A percentile compares a stretch with the other conserved stretches of the same genome.
Conservation (phyloP, 306 rosid genomes). For the Chamaecrista fasciculata region DNA sequence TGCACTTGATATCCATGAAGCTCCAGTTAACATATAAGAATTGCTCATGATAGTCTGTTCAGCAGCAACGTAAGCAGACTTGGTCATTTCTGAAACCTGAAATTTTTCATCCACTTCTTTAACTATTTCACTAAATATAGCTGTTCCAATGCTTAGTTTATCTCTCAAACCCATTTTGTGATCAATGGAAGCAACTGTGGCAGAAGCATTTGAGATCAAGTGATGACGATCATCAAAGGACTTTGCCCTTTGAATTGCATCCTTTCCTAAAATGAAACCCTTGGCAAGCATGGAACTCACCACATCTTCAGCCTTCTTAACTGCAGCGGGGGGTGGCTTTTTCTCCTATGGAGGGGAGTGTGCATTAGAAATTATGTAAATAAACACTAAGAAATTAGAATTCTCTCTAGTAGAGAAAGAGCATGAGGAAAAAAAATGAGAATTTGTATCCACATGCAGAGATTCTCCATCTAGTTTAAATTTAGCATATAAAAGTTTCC, state of each 20-base stretch:
- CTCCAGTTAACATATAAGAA: constrained; percentile 52
- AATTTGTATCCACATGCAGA: background rate
- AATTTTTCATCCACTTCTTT: constrained; percentile 61
- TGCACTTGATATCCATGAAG: constrained; percentile 64
- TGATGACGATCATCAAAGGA: constrained; percentile 63
- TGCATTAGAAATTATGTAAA: constrained; percentile 16
- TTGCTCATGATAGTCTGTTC: constrained; percentile 73
- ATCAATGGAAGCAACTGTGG: constrained; percentile 58
- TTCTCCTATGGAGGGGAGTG: constrained; percentile 39
- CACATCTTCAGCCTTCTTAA: constrained; percentile 65
- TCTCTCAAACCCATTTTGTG: constrained; percentile 55
- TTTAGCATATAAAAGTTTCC: background rate
- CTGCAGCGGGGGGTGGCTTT: constrained; percentile 41
- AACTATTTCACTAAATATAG: constrained; percentile 57
- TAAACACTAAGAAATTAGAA: background rate
- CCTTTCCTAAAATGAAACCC: constrained; percentile 74
- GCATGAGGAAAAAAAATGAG: background rate
- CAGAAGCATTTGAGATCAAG: constrained; percentile 59
- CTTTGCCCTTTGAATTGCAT: constrained; percentile 64
- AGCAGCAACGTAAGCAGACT: constrained; percentile 56
- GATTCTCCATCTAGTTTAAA: constrained; percentile 8
- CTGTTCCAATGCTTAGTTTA: constrained; percentile 58
- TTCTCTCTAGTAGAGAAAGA: background rate
- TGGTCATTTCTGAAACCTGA: constrained; percentile 56
- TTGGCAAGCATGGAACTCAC: constrained; percentile 80